A percentile compares a stretch with the other conserved stretches of the same genome.
Evolutionary conservation across 805 yeast genomes (phyloP).

Genomic region (Candida maesae): DNA sequence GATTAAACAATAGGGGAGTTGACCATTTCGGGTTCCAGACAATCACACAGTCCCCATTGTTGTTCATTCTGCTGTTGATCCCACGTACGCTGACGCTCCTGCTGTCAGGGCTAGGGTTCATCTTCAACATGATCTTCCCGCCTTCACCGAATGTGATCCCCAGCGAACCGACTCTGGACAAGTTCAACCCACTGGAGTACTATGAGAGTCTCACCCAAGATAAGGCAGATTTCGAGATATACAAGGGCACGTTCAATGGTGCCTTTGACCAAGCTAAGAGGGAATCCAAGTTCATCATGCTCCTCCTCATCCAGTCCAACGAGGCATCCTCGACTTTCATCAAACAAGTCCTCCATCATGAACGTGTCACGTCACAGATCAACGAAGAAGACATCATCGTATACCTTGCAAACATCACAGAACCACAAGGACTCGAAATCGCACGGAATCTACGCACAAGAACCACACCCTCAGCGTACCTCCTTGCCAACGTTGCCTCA

Average conservation of each 20-base stretch:
- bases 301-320: constrained; percentile 19
- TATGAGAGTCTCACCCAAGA: constrained; percentile 19
- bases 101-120: constrained; percentile 35
- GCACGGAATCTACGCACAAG: constrained; percentile 52
- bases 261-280: constrained; percentile 17
- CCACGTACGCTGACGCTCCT: constrained; percentile 48
- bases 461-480: constrained; percentile 51
- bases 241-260: constrained; percentile 22
- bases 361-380: constrained; percentile 36
- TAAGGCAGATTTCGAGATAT: constrained; percentile 8
- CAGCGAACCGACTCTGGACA: constrained; percentile 21
- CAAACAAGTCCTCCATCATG: constrained; percentile 43
- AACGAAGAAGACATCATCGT: constrained; percentile 44
- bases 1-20: constrained; percentile 9
- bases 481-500: constrained; percentile 56
- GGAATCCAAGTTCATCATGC: constrained; percentile 21
- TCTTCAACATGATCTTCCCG: constrained; percentile 36
- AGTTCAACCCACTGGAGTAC: constrained; percentile 14
- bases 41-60: constrained; percentile 32
- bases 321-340: constrained; percentile 37
- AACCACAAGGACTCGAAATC: constrained; percentile 64
- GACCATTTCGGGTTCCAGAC: constrained; percentile 15
- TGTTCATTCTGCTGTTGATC: constrained; percentile 50
- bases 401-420: constrained; percentile 61
- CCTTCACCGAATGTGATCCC: constrained; percentile 32